Percentiles rank a stretch among this genome's conserved stretches.
Conservation (phyloP, 345 rosid genomes). For the Chamaenerion angustifolium region DNA sequence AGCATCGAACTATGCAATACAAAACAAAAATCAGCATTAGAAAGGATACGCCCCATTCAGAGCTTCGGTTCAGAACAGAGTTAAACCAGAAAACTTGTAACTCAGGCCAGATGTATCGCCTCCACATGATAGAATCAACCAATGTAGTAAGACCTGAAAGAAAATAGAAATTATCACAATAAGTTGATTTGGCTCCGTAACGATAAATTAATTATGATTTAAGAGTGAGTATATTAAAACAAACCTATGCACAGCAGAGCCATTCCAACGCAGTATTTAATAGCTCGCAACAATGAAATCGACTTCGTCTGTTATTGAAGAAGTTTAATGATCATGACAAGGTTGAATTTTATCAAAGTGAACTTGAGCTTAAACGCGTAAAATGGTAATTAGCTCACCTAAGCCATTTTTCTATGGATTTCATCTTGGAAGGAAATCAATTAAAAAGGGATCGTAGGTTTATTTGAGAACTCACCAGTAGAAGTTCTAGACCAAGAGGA, state of each 20-base stretch:
- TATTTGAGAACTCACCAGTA: conserved; percentile 48
- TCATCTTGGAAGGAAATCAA: not conserved
- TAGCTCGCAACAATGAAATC: conserved; percentile 50
- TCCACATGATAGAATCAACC: conserved; percentile 94
- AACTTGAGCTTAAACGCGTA: not conserved
- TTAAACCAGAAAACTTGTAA: conserved; percentile 97
- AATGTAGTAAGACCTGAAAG: conserved; percentile 56
- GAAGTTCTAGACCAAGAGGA: conserved; percentile 65
- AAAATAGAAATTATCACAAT: conserved; percentile 12
- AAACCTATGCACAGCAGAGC: conserved; percentile 53
- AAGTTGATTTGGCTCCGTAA: not conserved
- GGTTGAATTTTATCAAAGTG: conserved; percentile 11
- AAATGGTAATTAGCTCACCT: no score
- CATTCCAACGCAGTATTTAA: conserved; percentile 43
- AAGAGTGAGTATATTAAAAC: conserved; percentile 8
- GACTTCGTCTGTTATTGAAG: conserved; percentile 52
- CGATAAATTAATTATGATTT: not conserved
- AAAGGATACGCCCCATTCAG: conserved; percentile 99
- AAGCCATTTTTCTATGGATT: not conserved
- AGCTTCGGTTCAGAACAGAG: conserved; percentile 85
- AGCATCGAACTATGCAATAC: not conserved
- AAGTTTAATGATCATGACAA: conserved; percentile 9
- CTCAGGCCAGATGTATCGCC: conserved; percentile 76
- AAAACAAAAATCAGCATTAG: not conserved
- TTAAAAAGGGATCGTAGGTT: not conserved